phyloP scores from a whole-genome alignment of 129 eudicot genomes.

The Glebionis coronaria region DNA sequence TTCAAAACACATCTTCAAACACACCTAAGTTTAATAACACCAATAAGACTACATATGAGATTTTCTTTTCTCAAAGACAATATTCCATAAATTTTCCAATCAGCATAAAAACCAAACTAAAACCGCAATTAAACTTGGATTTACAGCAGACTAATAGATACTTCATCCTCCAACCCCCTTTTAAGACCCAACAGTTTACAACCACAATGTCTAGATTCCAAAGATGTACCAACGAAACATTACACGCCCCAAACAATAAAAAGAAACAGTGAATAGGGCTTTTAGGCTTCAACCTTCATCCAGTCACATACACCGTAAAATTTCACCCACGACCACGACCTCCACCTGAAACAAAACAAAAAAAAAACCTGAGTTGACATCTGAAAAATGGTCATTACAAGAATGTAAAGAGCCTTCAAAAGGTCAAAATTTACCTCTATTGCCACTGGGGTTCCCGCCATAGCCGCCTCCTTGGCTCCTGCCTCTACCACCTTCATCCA shows the following conservation, averaged over 20 bases:
- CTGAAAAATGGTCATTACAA: not conserved
- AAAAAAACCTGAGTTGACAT: not conserved
- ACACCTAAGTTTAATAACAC: not conserved
- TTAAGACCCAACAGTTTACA: not conserved
- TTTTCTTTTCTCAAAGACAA: not conserved
- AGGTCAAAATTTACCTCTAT: constrained; percentile 29
- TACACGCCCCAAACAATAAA: not conserved
- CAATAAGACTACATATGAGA: not conserved
- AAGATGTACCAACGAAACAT: too few species aligned
- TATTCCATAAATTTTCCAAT: not conserved
- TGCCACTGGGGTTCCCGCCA: constrained; percentile 28
- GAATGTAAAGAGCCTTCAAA: not conserved
- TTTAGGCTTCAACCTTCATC: too few species aligned
- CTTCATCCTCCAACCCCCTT: not conserved
- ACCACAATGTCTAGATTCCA: too few species aligned
- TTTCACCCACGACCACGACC: constrained; percentile 50
- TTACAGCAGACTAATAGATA: not conserved
- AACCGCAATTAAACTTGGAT: not conserved
- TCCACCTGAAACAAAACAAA: constrained; percentile 38
- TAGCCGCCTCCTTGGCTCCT: constrained; percentile 44
- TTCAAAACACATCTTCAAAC: not conserved
- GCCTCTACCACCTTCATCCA: constrained; percentile 47
- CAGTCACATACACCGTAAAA: not conserved
- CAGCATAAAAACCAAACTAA: not conserved
- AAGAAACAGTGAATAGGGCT: not conserved